phyloP scores from a whole-genome alignment of 441 rosid species.

The Arabidopsis hybrid region DNA sequence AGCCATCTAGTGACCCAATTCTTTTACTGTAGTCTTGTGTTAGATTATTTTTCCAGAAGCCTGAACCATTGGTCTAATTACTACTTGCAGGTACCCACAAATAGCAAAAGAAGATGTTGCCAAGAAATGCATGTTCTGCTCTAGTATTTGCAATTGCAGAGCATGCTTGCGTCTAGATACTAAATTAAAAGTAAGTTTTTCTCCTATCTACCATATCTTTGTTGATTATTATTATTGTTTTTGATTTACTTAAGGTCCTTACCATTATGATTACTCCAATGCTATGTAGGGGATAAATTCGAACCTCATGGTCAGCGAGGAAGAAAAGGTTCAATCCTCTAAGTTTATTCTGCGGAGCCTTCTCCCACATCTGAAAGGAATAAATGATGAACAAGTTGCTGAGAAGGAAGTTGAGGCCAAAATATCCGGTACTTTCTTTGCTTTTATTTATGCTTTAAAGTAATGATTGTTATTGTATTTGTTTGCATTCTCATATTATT shows the following conservation, averaged over 20 bases:
- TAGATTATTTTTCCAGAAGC: too few species aligned
- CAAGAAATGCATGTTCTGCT: constrained; percentile 41
- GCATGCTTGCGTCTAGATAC: constrained; percentile 41
- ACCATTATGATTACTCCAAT: neutral
- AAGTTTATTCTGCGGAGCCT: constrained; percentile 22
- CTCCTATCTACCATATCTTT: constrained; percentile 8
- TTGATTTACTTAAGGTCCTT: neutral
- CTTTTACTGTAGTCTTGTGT: too few species aligned
- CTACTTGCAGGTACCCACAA: constrained; percentile 36
- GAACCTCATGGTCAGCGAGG: neutral
- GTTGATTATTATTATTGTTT: neutral
- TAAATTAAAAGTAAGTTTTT: constrained; percentile 16
- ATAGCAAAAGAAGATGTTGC: constrained; percentile 27
- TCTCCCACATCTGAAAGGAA: constrained; percentile 42
- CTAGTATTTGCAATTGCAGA: constrained; percentile 39
- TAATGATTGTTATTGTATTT: neutral
- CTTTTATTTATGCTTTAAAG: neutral
- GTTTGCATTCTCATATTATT: constrained; percentile 1
- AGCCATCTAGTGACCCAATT: too few species aligned
- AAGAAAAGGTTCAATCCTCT: constrained; percentile 13
- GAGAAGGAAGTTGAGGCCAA: constrained; percentile 39
- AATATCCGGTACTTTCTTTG: constrained; percentile 31
- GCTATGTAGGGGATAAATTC: constrained; percentile 30
- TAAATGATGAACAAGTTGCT: constrained; percentile 32
- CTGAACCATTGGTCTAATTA: neutral